A percentile compares a stretch with the other conserved stretches of the same genome.
These are phyloP conservation scores for Stylosanthes scabra DNA, from an alignment of 331 rosid genomes.

Conservation along the genomic window DNA sequence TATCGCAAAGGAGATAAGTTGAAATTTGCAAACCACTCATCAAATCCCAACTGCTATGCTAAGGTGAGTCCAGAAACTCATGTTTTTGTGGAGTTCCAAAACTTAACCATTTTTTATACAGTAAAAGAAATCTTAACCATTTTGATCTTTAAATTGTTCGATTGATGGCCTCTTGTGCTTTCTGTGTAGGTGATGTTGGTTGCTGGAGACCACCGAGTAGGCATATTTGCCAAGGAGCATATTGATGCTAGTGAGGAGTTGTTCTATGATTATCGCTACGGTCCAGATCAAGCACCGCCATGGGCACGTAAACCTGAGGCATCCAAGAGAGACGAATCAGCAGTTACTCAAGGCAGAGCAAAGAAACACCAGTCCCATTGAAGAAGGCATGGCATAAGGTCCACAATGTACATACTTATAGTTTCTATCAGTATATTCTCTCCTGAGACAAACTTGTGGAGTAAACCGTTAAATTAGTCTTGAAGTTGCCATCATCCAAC, in stretches of 20 bases:
- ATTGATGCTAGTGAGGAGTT: conserved; percentile 94
- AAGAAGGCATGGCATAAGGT: conserved; percentile 40
- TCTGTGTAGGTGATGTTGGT: conserved; percentile 85
- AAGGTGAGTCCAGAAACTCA: conserved; percentile 63
- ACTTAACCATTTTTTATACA: background rate
- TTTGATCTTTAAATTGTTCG: conserved; percentile 27
- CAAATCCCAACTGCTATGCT: conserved; percentile 96
- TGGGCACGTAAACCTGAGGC: conserved; percentile 97
- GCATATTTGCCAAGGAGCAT: conserved; percentile 94
- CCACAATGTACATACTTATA: conserved; percentile 27
- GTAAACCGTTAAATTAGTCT: too few relatives aligned
- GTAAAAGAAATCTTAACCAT: background rate
- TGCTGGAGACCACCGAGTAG: conserved; percentile 98
- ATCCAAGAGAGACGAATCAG: conserved; percentile 83
- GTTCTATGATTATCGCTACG: conserved; percentile 94
- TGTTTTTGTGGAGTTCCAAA: conserved; percentile 21
- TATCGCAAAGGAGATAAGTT: conserved; percentile 98
- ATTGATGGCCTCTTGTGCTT: conserved; percentile 34
- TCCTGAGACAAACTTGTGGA: conserved; percentile 24
- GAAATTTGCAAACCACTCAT: conserved; percentile 97
- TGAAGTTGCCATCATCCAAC: too few relatives aligned
- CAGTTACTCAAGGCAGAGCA: conserved; percentile 86
- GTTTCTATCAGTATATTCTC: conserved; percentile 26
- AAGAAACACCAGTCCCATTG: conserved; percentile 97
- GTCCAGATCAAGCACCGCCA: conserved; percentile 87